phyloP scores from a whole-genome alignment of 2,329 filamentous ascomycete genomes.

The Hypoxylon sp. region DNA sequence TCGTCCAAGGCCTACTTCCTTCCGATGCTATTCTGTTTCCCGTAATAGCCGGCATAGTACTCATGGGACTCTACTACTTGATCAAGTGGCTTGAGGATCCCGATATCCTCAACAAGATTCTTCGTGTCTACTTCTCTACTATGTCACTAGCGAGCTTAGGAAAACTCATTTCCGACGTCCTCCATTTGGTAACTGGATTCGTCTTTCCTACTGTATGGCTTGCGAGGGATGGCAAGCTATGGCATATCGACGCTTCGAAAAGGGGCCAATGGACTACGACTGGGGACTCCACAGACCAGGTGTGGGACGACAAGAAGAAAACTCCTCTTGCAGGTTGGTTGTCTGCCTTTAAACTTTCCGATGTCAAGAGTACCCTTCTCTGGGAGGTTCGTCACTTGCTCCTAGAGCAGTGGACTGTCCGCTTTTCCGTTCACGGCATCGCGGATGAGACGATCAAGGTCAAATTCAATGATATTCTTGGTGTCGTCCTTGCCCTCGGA shows the following conservation, averaged over 20 bases:
- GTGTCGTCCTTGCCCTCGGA: constrained; percentile 61
- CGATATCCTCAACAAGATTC: constrained; percentile 79
- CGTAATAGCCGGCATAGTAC: constrained; percentile 74
- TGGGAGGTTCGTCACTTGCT: constrained; percentile 64
- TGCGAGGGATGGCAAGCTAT: constrained; percentile 52
- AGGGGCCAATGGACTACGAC: constrained; percentile 51
- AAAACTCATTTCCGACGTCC: constrained; percentile 75
- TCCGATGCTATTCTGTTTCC: constrained; percentile 88
- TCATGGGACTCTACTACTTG: constrained; percentile 83
- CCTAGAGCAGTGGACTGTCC: constrained; percentile 60
- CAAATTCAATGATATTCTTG: constrained; percentile 65
- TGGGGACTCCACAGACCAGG: constrained; percentile 36
- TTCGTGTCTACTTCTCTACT: constrained; percentile 83
- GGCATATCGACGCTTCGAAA: constrained; percentile 54
- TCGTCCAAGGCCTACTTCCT: constrained; percentile 70
- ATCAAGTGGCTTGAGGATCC: constrained; percentile 90
- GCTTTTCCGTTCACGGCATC: constrained; percentile 61
- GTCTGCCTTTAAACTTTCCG: constrained; percentile 46
- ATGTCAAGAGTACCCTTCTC: constrained; percentile 41
- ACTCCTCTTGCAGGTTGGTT: constrained; percentile 53
- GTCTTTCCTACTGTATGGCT: constrained; percentile 78
- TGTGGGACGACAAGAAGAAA: constrained; percentile 44
- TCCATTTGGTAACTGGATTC: constrained; percentile 71
- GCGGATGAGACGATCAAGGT: constrained; percentile 58
- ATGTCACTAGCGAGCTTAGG: constrained; percentile 81